Base-by-base conservation (phyloP, 176 grass and related monocot genomes). In the Avena eriantha region DNA sequence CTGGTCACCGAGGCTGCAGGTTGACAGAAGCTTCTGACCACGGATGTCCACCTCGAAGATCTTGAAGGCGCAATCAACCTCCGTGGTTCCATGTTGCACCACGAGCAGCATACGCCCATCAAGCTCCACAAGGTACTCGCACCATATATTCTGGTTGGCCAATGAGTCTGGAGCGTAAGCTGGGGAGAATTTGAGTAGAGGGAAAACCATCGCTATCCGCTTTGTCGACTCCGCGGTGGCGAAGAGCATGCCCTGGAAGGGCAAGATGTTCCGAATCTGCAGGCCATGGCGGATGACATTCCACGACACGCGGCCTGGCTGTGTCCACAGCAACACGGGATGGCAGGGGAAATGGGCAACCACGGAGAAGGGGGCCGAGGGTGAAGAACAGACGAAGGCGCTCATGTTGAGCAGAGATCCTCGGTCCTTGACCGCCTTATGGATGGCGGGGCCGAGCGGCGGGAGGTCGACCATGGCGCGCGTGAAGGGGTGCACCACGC, bases 401-500 rank as follows among this genome's bases (percentile, higher is more conserved):
- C 43, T 84, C 71, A 89, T 68, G 26, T 7, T 4, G 58, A 46
- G 23, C n/a, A 45, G 59, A 16, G 78, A 80, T 8, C 10, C 5
- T 2, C 13, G 33, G 47, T 69, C 15, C 47, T 22, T 8, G 63
- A 67, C 11, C 63, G 13, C 12, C 34, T 4, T 15, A 4, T 15
- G 0, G 22, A 58, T 23, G 66, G 26, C 13, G 73, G 34, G 12
- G 41, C 47, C 70, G 57, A 89, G 43, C 21, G 87, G 81, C 53
- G 87, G 73, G 60, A 89, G 36, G 35, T 89, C 72, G 13, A 68
- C 47, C 41, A 46, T 34, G 45, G n/a, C 66, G 56, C 81, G 73
- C n/a, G 73, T 89, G 63, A 89, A 89, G 36, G 81, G 81, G 50
- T 85, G 82, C 2, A 89, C 35, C 19, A 89, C 56, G 45, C 87